Evolutionary conservation across 2,329 filamentous ascomycete species (phyloP).

Genomic region (Cladophialophora bantiana): DNA sequence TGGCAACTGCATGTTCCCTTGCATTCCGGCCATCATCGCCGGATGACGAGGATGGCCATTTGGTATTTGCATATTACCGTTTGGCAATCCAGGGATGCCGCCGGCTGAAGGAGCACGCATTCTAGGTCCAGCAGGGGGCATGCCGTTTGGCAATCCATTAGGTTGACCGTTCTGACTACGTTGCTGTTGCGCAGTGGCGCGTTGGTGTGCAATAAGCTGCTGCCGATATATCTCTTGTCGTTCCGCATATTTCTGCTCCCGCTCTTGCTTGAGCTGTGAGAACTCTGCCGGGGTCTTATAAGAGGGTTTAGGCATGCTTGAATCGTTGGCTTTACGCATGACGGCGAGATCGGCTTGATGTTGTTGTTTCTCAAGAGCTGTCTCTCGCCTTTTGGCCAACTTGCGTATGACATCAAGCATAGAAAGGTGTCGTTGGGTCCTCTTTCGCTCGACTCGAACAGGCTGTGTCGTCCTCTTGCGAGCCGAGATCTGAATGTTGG

Average conservation of each 20-base stretch:
- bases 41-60: constrained; percentile 50
- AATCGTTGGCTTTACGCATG: constrained; percentile 76
- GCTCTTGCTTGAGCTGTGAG: constrained; percentile 85
- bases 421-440: constrained; percentile 84
- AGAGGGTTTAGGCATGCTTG: constrained; percentile 59
- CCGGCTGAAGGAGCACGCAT: constrained; percentile 36
- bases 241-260: constrained; percentile 72
- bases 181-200: constrained; percentile 57
- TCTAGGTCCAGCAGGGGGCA: constrained; percentile 45
- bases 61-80: constrained; percentile 45
- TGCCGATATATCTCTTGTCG: constrained; percentile 66
- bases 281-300: constrained; percentile 87
- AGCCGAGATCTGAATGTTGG: constrained; percentile 59
- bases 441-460: constrained; percentile 82
- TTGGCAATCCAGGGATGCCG: constrained; percentile 45
- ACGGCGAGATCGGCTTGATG: constrained; percentile 78
- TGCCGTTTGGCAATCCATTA: constrained; percentile 57
- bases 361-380: constrained; percentile 82
- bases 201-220: constrained; percentile 65
- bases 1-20: constrained; percentile 56
- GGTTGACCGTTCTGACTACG: constrained; percentile 53
- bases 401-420: constrained; percentile 96
- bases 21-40: constrained; percentile 51
- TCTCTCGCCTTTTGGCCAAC: constrained; percentile 91
- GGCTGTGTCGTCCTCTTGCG: constrained; percentile 77